Evolutionary conservation across 768 basidiomycete genomes (phyloP).

Genomic region (Russula sp.): DNA sequence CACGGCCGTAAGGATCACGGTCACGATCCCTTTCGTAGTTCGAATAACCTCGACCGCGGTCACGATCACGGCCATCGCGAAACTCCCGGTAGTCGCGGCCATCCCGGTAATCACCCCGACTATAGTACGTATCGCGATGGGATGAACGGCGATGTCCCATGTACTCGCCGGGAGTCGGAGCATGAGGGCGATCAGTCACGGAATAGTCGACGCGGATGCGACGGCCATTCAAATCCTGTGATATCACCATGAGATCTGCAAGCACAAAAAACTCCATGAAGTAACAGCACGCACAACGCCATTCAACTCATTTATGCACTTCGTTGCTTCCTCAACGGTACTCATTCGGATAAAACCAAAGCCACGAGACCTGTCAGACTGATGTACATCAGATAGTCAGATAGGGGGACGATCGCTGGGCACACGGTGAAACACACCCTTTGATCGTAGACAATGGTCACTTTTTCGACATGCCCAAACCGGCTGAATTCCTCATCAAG

Average conservation of each 20-base stretch:
- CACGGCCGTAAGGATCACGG: conserved; percentile 36
- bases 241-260: conserved; percentile 9
- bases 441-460: conserved; percentile 95
- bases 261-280: neutral
- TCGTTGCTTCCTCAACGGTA: conserved; percentile 75
- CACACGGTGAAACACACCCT: conserved; percentile 49
- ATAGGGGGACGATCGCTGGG: neutral
- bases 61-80: conserved; percentile 33
- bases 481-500: conserved; percentile 90
- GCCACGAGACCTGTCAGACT: conserved; percentile 94
- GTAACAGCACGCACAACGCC: conserved; percentile 59
- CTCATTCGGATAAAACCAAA: conserved; percentile 98
- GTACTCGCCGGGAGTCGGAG: conserved; percentile 95
- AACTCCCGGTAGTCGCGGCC: conserved; percentile 35
- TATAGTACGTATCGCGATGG: conserved; percentile 34
- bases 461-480: conserved; percentile 87
- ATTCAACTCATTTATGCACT: conserved; percentile 86
- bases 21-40: conserved; percentile 37
- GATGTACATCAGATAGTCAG: conserved; percentile 23
- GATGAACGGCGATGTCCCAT: conserved; percentile 80
- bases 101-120: conserved; percentile 27
- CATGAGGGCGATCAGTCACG: conserved; percentile 88
- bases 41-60: conserved; percentile 36
- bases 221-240: conserved; percentile 87
- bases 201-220: conserved; percentile 97